Conservation (phyloP, 225 moss, liverwort and hornwort species). For the Sphagnum contortum region DNA sequence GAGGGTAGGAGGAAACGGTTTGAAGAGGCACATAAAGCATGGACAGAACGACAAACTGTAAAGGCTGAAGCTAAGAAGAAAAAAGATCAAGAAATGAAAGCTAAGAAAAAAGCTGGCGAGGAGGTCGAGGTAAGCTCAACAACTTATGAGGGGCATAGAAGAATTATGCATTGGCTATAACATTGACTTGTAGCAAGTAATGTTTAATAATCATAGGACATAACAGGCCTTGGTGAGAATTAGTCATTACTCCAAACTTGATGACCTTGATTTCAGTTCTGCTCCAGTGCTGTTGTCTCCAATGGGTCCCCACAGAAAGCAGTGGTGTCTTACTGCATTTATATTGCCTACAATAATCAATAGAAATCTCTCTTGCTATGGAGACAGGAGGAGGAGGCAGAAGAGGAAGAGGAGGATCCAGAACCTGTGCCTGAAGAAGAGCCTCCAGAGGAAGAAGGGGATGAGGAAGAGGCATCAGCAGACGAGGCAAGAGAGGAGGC, state of each 20-base stretch:
- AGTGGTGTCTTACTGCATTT: too few species aligned
- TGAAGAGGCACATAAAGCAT: constrained; percentile 41
- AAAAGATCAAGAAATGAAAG: constrained; percentile 34
- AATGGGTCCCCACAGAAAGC: too few species aligned
- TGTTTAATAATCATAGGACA: too few species aligned
- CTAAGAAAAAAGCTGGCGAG: constrained; percentile 12
- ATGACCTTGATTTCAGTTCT: too few species aligned
- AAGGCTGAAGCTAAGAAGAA: constrained; percentile 22
- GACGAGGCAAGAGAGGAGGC: constrained; percentile 1
- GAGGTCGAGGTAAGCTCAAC: constrained; percentile 7
- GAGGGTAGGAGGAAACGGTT: constrained; percentile 22
- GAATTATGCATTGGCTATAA: neutral
- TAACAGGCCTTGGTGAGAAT: too few species aligned
- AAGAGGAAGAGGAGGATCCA: constrained; percentile 21
- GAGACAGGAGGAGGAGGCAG: constrained; percentile 6
- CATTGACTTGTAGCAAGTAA: too few species aligned
- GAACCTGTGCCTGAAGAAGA: constrained; percentile 24
- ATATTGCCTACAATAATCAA: too few species aligned
- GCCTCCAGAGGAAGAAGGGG: neutral
- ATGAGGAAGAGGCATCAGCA: neutral
- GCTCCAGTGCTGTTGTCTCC: too few species aligned
- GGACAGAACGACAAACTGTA: constrained; percentile 13
- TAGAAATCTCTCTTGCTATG: too few species aligned
- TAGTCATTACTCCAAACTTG: too few species aligned
- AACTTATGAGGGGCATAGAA: neutral